Evolutionary conservation across 2,329 filamentous ascomycete genomes (phyloP).

Genomic region (Fusarium nodosum): DNA sequence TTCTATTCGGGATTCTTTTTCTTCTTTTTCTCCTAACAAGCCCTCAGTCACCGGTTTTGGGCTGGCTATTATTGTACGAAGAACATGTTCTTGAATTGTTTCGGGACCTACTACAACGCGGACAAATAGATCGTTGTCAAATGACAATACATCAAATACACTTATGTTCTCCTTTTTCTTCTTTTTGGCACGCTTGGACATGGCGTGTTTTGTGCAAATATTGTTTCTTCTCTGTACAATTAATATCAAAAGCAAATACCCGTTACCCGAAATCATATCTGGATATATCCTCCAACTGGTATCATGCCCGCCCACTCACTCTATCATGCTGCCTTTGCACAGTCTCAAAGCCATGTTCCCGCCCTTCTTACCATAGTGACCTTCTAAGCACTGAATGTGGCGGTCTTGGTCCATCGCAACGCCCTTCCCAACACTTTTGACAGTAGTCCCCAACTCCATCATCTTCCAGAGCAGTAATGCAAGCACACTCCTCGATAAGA

Average conservation of each 20-base stretch:
- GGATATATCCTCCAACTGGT: conserved; percentile 4
- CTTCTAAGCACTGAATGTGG: conserved; percentile 28
- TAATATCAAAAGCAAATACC: conserved; percentile 22
- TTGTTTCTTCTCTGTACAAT: conserved; percentile 10
- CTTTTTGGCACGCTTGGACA: background rate
- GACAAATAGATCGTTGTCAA: conserved; percentile 26
- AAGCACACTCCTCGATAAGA: conserved; percentile 37
- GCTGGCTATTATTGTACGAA: conserved; percentile 34
- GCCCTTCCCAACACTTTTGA: conserved; percentile 44
- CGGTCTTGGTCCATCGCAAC: conserved; percentile 33
- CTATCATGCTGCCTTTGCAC: background rate
- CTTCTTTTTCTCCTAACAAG: conserved; percentile 17
- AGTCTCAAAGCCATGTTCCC: background rate
- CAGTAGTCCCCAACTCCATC: conserved; percentile 43
- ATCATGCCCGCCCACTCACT: background rate
- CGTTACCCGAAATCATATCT: background rate
- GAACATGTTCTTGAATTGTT: conserved; percentile 30
- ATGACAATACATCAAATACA: conserved; percentile 15
- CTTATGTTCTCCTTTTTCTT: conserved; percentile 3
- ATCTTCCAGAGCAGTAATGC: conserved; percentile 26
- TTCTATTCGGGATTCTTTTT: conserved; percentile 28
- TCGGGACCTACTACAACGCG: conserved; percentile 17
- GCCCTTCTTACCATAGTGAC: conserved; percentile 32
- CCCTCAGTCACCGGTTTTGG: conserved; percentile 27
- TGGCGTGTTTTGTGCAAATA: background rate